These are phyloP conservation scores for Hysterium pulicare DNA, from an alignment of 2,329 filamentous ascomycete species.

Conservation along the genomic window DNA sequence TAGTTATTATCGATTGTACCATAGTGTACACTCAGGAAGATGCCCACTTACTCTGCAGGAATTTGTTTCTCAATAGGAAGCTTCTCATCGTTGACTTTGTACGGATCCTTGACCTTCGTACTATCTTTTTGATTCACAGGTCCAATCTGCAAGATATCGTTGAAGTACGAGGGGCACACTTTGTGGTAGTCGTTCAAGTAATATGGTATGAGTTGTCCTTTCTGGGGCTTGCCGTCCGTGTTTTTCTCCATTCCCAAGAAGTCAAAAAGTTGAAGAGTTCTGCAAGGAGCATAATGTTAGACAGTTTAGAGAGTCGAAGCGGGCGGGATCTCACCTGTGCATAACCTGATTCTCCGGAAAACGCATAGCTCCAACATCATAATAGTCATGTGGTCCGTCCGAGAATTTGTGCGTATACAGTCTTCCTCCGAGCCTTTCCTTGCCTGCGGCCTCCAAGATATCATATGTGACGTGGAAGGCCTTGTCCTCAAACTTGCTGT, in stretches of 20 bases:
- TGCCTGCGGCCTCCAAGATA: constrained; percentile 30
- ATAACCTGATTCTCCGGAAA: constrained; percentile 33
- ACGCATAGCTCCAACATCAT: constrained; percentile 42
- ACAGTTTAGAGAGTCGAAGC: background rate
- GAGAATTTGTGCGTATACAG: constrained; percentile 34
- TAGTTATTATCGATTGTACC: background rate
- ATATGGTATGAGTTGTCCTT: background rate
- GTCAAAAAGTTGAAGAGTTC: background rate
- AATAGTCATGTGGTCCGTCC: constrained; percentile 33
- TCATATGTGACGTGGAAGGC: constrained; percentile 31
- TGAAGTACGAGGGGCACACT: constrained; percentile 2
- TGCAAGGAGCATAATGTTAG: background rate
- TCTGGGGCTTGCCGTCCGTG: no score
- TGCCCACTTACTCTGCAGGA: background rate
- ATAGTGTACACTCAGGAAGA: background rate
- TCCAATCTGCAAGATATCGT: background rate
- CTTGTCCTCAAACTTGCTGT: background rate
- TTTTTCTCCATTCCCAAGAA: background rate
- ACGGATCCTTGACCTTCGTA: background rate
- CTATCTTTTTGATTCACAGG: no score
- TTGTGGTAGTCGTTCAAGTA: background rate
- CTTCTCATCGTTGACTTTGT: no score
- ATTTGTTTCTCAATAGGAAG: no score
- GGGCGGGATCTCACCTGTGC: constrained; percentile 8
- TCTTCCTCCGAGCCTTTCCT: constrained; percentile 30